Conservation (phyloP, 805 yeast species). For the Metschnikowia vanudenii region DNA sequence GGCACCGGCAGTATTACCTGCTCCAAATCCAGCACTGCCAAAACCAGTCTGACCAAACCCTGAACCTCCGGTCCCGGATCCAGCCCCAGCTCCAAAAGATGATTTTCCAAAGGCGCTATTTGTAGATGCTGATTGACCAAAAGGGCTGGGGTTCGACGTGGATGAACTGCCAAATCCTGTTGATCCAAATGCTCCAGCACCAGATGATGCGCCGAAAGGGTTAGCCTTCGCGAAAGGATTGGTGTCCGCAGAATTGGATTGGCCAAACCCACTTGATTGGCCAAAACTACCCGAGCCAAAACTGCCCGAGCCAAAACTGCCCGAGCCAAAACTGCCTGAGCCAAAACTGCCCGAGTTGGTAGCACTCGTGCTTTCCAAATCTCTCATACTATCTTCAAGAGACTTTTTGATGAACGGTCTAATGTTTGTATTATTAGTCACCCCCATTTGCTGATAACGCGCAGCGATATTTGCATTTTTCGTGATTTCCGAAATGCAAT, state of each 20-base stretch:
- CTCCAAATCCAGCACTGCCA: background rate
- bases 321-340: background rate
- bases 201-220: conserved; percentile 4
- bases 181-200: conserved; percentile 5
- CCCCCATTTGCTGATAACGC: conserved; percentile 47
- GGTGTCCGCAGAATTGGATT: background rate
- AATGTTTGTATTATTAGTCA: conserved; percentile 3
- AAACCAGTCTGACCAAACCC: background rate
- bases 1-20: background rate
- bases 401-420: conserved; percentile 32
- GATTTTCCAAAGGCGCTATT: conserved; percentile 4
- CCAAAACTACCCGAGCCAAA: conserved; percentile 17
- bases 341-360: no score
- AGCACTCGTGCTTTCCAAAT: conserved; percentile 11
- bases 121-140: conserved; percentile 3
- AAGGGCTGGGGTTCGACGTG: background rate
- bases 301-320: background rate
- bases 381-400: conserved; percentile 29
- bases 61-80: background rate
- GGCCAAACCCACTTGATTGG: conserved; percentile 7
- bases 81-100: conserved; percentile 3
- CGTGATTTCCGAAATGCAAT: conserved; percentile 30
- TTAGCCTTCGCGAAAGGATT: conserved; percentile 1
- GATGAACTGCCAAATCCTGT: conserved; percentile 4
- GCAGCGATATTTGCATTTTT: conserved; percentile 51